Evolutionary conservation across 805 yeast species (phyloP), one percentile per base, ranked within the genome.

Genomic region (Saccharomycopsis fodiens): DNA sequence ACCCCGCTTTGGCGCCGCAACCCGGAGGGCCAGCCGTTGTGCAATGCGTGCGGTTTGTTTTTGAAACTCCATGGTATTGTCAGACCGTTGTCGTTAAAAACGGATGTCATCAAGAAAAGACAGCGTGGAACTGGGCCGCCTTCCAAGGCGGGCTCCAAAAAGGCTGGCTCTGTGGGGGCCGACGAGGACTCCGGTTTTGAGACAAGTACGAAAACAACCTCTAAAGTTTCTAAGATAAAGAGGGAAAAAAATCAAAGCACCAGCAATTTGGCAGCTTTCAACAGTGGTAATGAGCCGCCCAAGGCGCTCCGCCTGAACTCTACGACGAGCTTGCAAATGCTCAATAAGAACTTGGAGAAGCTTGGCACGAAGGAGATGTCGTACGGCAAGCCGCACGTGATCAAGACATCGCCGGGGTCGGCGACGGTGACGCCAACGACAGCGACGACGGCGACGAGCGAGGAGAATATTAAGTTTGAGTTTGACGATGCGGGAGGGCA

Each of bases 1-100:
- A 91, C 98, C 0, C 98, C 98, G 1, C 63, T 91, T 15, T 91
- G 98, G 98, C 70, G 98, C 55, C 72, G 97, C 41, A 86, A 87
- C 56, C 88, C 95, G 0, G 85, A 85, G 48, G 97, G 97, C 1
- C 82, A 85, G 57, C 94, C 96, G 0, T 67, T 91, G 48, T 91
- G 97, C 66, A 91, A 91, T 62, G 97, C 98, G 0, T 91, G 98
- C 67, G 98, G 97, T 0, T 68, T 91, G 50, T 91, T 91, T 56
- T 73, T 85, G 57, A 91, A 91, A 62, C 68, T 91, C 20, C 97
- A 91, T 58, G 97, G 97, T n/a, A 91, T 87, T 3, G 94, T 86
- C 51, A 70, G 97, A 47, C 98, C 98, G 0, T 68, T 91, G 42
- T 83, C 95, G 12, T 68, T 89, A 56, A 89, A 88, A 59, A 85